Evolutionary conservation across 2,329 filamentous ascomycete genomes (phyloP).

Genomic region (Nemania sp.): DNA sequence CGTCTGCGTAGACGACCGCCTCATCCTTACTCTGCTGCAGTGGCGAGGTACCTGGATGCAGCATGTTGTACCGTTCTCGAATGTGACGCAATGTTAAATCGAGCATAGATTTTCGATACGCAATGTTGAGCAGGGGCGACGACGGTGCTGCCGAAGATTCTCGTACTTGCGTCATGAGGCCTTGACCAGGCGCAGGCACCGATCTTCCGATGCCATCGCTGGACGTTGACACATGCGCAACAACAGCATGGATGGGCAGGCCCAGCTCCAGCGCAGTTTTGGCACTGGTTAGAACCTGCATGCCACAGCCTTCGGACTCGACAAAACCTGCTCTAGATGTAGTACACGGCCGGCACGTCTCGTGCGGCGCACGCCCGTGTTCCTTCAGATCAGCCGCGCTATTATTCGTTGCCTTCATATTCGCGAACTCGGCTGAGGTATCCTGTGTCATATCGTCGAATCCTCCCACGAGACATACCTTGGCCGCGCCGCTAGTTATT

Average conservation of each 20-base stretch:
- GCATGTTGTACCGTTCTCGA: conserved; percentile 40
- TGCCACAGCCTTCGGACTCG: conserved; percentile 97
- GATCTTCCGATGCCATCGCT: conserved; percentile 99
- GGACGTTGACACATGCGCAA: conserved; percentile 90
- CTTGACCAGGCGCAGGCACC: conserved; percentile 92
- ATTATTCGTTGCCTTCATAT: conserved; percentile 97
- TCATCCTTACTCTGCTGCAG: background rate
- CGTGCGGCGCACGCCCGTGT: conserved; percentile 91
- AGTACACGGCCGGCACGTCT: conserved; percentile 91
- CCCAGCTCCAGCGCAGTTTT: conserved; percentile 96
- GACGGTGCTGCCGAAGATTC: conserved; percentile 91
- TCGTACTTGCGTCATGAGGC: conserved; percentile 92
- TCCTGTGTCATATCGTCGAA: conserved; percentile 99
- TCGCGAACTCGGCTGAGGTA: conserved; percentile 98
- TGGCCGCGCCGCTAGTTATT: conserved; percentile 94
- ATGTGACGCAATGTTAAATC: conserved; percentile 49
- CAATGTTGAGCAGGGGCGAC: conserved; percentile 93
- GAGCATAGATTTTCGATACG: conserved; percentile 93
- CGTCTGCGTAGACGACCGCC: background rate
- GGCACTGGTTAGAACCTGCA: conserved; percentile 97
- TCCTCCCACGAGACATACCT: conserved; percentile 94
- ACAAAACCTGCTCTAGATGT: conserved; percentile 98
- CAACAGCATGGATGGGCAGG: conserved; percentile 95
- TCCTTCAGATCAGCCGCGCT: conserved; percentile 75
- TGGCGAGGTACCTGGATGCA: background rate